Evolutionary conservation across 75 land plant species (phyloP).

Genomic region (Cryptomeria japonica): DNA sequence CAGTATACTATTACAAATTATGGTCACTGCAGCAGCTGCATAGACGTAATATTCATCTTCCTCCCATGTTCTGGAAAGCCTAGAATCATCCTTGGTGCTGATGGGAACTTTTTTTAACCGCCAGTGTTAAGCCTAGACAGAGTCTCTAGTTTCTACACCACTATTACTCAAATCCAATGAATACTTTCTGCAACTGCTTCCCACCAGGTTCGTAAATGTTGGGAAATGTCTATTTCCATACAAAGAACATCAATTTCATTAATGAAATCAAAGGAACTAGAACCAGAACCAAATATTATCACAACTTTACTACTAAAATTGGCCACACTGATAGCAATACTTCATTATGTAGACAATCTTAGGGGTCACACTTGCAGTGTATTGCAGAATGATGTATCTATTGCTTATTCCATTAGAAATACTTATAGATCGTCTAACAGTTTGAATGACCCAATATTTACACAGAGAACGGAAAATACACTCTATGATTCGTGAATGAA

Average conservation of each 20-base stretch:
- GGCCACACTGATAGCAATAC: constrained; percentile 31
- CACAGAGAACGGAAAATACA: constrained; percentile 56
- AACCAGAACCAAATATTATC: constrained; percentile 22
- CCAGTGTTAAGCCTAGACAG: constrained; percentile 45
- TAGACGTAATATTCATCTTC: constrained; percentile 51
- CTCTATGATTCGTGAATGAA: constrained; percentile 27
- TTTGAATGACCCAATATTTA: constrained; percentile 25
- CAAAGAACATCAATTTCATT: constrained; percentile 42
- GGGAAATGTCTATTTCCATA: constrained; percentile 18
- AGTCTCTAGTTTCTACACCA: constrained; percentile 30
- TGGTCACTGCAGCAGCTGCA: constrained; percentile 28
- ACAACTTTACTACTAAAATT: constrained; percentile 15
- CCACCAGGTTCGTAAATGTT: constrained; percentile 12
- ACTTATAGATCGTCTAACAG: constrained; percentile 28
- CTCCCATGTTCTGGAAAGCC: constrained; percentile 56
- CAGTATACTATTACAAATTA: constrained; percentile 22
- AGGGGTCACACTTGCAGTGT: not conserved
- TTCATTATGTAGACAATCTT: constrained; percentile 18
- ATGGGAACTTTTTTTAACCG: constrained; percentile 9
- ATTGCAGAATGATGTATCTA: not conserved
- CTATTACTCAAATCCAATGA: not conserved
- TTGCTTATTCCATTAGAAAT: constrained; percentile 12
- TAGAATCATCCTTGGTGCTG: constrained; percentile 25
- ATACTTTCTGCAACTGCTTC: not conserved
- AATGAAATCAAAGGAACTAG: constrained; percentile 38